Base-by-base conservation (phyloP, 768 basidiomycete species). In the Rhodosporidiobolus sp. region DNA sequence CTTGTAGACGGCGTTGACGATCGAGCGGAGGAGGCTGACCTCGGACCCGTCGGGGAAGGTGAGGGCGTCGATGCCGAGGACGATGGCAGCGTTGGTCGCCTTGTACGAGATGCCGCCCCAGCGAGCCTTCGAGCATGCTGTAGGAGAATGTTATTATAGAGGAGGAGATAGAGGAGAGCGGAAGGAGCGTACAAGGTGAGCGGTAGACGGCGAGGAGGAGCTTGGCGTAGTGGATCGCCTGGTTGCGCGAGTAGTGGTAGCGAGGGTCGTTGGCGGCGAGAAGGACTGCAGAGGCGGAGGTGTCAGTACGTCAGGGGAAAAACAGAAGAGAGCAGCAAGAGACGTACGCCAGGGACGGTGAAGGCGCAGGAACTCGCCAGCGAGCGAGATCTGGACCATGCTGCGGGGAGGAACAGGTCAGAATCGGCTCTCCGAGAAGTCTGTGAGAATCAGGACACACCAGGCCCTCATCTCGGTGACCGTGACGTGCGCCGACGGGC, bases 401-500 rank as follows among this genome's bases (percentile, higher is more conserved):
- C 70, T 71, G 57, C 20, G 1, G 4, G 9, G 5, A 16, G 16
- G 0, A 35, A 48, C 10, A 48, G 8, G 46, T 55, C 32, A 66
- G 54, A 12, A 11, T 22, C n/a, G 9, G 16, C 2, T 9, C 34
- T 3, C 22, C 1, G 4, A 19, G 9, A 45, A 43, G 22, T 26
- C 19, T 8, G 54, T 0, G 38, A 20, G 17, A 9, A 54, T 10
- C 7, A 3, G 0, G 45, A 54, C 70, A 20, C 46, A 71, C 70
- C 70, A 72, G 28, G 72, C 72, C 43, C 72, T 28, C 72, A 73
- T 73, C 60, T 73, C 72, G 19, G 72, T 73, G 17, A 73, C 72
- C n/a, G 72, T 73, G 53, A 73, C 59, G 35, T 73, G 72, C n/a
- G 59, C 43, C 12, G 72, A 46, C 0, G 64, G 67, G 9, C 72